Conservation (phyloP, 2,329 filamentous ascomycete genomes). For the Sphaerulina vaccinii region DNA sequence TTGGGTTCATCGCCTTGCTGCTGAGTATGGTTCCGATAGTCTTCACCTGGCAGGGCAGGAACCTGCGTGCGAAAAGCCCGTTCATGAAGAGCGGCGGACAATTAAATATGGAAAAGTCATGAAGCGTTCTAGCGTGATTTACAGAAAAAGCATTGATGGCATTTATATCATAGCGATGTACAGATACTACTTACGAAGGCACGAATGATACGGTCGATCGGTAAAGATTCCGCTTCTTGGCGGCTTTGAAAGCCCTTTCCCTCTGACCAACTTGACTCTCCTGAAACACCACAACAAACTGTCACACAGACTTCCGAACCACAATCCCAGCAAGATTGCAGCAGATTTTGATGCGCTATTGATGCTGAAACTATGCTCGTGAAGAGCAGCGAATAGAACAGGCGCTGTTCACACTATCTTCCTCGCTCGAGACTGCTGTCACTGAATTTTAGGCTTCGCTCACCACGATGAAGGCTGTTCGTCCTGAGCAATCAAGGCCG, state of each 20-base stretch:
- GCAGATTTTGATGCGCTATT: background rate
- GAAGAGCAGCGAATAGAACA: background rate
- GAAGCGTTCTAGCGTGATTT: background rate
- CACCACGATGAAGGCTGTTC: background rate
- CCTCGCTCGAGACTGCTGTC: too few species aligned
- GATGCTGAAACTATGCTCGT: background rate
- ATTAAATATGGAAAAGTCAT: background rate
- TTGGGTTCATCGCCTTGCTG: constrained; percentile 46
- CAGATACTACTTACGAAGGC: background rate
- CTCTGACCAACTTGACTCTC: constrained; percentile 1
- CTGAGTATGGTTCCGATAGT: constrained; percentile 49
- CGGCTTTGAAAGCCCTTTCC: too few species aligned
- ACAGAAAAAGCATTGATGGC: background rate
- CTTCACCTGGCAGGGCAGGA: constrained; percentile 39
- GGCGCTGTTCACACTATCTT: background rate
- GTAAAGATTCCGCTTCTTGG: background rate
- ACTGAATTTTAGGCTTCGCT: background rate
- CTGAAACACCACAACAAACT: background rate
- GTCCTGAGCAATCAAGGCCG: too few species aligned
- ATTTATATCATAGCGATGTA: background rate
- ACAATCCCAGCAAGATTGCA: background rate
- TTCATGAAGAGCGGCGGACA: constrained; percentile 33
- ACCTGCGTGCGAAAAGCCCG: constrained; percentile 33
- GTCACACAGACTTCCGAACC: background rate
- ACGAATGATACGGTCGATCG: background rate